Evolutionary conservation across 305 asterid genomes (phyloP).

Genomic region (Stenogyne calaminthoides): DNA sequence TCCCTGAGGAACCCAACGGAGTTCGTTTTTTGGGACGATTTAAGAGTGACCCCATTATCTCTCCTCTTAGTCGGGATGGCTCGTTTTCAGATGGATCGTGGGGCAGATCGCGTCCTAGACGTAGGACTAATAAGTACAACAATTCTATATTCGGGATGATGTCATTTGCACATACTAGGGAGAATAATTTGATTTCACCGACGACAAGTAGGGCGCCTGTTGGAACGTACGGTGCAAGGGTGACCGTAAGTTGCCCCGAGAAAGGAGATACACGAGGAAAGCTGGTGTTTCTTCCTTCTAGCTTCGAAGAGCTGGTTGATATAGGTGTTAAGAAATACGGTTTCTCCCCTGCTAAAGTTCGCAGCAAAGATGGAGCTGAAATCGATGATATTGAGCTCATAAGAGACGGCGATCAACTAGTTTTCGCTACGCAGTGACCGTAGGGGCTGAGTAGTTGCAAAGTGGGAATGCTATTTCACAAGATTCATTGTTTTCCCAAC

Average conservation of each 20-base stretch:
- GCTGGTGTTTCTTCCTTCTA: conserved; percentile 59
- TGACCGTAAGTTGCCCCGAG: conserved; percentile 78
- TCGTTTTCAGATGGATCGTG: conserved; percentile 39
- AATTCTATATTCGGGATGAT: conserved; percentile 77
- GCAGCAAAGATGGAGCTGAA: conserved; percentile 60
- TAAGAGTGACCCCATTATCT: conserved; percentile 64
- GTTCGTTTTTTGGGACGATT: conserved; percentile 68
- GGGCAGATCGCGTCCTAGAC: conserved; percentile 56
- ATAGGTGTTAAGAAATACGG: conserved; percentile 53
- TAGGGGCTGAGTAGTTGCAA: conserved; percentile 18
- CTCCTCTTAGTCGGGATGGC: conserved; percentile 38
- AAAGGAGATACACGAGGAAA: conserved; percentile 63
- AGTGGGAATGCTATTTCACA: too few species aligned
- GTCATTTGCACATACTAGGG: conserved; percentile 54
- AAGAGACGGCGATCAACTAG: conserved; percentile 75
- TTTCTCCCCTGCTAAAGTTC: conserved; percentile 40
- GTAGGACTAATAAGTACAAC: conserved; percentile 48
- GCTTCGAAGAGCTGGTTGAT: conserved; percentile 51
- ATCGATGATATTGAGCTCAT: conserved; percentile 59
- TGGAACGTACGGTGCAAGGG: conserved; percentile 41
- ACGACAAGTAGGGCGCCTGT: conserved; percentile 1
- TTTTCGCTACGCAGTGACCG: conserved; percentile 43
- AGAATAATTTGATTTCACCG: conserved; percentile 37
- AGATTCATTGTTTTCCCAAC: not conserved
- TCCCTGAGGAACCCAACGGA: conserved; percentile 48